Evolutionary conservation across 345 rosid genomes (phyloP).

Genomic region (Populus ilicifolia): DNA sequence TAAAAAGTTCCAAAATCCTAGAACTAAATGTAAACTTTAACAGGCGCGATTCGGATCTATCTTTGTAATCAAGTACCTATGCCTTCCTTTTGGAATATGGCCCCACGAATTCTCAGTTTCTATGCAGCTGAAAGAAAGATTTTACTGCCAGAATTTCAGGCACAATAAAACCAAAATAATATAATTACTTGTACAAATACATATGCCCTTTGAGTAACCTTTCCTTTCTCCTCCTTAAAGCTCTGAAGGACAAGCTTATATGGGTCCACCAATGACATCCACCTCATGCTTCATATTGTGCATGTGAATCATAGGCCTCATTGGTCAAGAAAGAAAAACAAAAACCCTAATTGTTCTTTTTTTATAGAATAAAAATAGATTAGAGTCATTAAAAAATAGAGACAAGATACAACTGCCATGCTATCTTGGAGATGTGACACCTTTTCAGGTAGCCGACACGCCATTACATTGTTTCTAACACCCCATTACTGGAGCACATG

Average conservation of each 20-base stretch:
- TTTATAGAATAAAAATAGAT: neutral
- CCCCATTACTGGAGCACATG: conserved; percentile 30
- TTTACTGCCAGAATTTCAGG: no score
- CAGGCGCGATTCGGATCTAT: neutral
- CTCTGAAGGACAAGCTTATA: neutral
- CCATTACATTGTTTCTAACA: conserved; percentile 24
- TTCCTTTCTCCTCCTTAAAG: no score
- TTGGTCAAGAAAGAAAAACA: neutral
- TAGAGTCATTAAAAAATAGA: no score
- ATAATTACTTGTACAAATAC: no score
- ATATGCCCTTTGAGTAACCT: no score
- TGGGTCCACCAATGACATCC: conserved; percentile 1
- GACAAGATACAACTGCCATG: neutral
- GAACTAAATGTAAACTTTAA: neutral
- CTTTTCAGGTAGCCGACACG: conserved; percentile 39
- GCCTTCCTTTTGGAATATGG: neutral
- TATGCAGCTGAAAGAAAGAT: no score
- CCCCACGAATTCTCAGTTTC: neutral
- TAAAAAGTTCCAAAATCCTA: no score
- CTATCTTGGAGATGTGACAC: conserved; percentile 21
- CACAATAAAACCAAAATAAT: no score
- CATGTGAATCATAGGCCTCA: neutral
- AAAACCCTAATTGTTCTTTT: neutral
- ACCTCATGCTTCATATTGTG: neutral
- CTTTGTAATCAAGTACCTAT: neutral